Evolutionary conservation across 139 green algal genomes (phyloP), one percentile per base, ranked within the genome.

Genomic region (Coelastrella sp.): DNA sequence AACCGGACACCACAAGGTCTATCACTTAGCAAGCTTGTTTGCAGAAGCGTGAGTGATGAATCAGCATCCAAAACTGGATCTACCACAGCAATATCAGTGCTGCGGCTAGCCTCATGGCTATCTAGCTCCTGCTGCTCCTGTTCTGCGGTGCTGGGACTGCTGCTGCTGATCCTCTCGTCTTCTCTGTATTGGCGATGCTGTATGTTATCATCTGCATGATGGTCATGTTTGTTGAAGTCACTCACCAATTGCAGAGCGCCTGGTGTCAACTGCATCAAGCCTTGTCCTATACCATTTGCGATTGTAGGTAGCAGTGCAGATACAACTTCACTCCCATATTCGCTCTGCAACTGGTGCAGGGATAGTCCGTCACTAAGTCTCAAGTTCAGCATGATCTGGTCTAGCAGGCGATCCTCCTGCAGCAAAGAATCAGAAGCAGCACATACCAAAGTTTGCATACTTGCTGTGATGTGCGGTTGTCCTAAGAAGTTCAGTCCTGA

Each of bases 381-480:
- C 82, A 99, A 85, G 7, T 93, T 80, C 84, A 99, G 94, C 97
- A 99, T 99, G 59, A 99, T 85, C 0, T 78, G 88, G 85, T 99
- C 97, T 32, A 97, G 89, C 78, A 98, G 87, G 64, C 85, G 64
- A 56, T 99, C 97, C 88, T 97, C 92, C 75, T 89, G 80, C 86
- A 80, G 68, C 17, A 71, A 71, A 71, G 1, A 71, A 71, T 3
- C 1, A 71, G 14, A 10, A 71, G n/a, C n/a, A n/a, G n/a, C n/a
- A n/a, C n/a, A n/a, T n/a, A n/a, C n/a, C n/a, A n/a, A n/a, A n/a
- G n/a, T n/a, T n/a, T n/a, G n/a, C n/a, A n/a, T n/a, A n/a, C n/a
- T n/a, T n/a, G n/a, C n/a, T n/a, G n/a, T n/a, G n/a, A n/a, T n/a
- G n/a, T n/a, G n/a, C n/a, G n/a, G n/a, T n/a, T n/a, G n/a, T n/a